A percentile compares a stretch with the other conserved stretches of the same genome.
Evolutionary conservation across 2,329 filamentous ascomycete species (phyloP).

Genomic region (Epicoccum sorghinum): DNA sequence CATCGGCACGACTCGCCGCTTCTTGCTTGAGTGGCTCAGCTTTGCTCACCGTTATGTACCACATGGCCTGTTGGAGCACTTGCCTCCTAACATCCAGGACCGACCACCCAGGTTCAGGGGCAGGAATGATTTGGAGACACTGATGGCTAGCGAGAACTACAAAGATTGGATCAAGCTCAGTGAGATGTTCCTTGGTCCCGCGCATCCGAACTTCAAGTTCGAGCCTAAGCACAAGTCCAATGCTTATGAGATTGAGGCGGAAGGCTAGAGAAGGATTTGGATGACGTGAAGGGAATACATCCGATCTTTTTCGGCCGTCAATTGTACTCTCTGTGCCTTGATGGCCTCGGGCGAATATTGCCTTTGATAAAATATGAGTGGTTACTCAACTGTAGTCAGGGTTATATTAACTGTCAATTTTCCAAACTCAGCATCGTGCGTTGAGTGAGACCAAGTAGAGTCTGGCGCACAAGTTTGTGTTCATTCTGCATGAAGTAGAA

Average conservation of each 20-base stretch:
- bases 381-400: no score
- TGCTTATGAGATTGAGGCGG: conserved; percentile 76
- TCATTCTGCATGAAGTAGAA: no score
- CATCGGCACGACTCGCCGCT: conserved; percentile 86
- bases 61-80: conserved; percentile 81
- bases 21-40: conserved; percentile 94
- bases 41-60: conserved; percentile 93
- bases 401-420: no score
- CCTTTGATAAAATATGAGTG: no score
- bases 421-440: no score
- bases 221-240: conserved; percentile 98
- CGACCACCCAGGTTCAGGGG: conserved; percentile 83
- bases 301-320: no score
- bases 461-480: no score
- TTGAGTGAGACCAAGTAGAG: no score
- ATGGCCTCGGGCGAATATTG: no score
- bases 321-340: no score
- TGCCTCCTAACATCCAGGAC: conserved; percentile 89
- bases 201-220: conserved; percentile 89
- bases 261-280: conserved; percentile 32
- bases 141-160: conserved; percentile 89
- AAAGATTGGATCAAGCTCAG: conserved; percentile 99
- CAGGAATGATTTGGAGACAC: conserved; percentile 89
- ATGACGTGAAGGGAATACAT: not conserved
- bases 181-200: conserved; percentile 96